phyloP scores from a whole-genome alignment of 202 grass and related monocot species.

The Bolboschoenoplectus hybrid region DNA sequence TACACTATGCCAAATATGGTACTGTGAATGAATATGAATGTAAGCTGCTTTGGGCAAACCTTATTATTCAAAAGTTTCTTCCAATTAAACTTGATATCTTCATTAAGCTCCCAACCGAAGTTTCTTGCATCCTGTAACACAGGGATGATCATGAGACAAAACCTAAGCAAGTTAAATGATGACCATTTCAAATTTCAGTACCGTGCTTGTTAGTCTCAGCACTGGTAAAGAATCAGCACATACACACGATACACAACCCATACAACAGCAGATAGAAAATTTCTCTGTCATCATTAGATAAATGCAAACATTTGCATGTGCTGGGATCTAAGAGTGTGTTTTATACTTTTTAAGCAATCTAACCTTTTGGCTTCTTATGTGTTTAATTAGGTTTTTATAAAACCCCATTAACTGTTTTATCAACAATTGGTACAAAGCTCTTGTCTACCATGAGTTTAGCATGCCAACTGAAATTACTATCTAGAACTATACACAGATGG shows the following conservation, averaged over 20 bases:
- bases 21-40: neutral
- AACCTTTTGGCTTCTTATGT: neutral
- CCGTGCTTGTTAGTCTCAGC: neutral
- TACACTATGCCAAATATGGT: neutral
- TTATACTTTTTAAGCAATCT: neutral
- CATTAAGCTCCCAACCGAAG: constrained; percentile 90
- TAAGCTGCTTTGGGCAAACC: constrained; percentile 44
- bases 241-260: neutral
- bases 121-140: constrained; percentile 70
- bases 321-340: neutral
- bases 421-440: neutral
- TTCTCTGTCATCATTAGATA: neutral
- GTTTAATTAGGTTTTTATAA: neutral
- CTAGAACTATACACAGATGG: neutral
- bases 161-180: constrained; percentile 27
- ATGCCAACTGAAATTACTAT: constrained; percentile 7
- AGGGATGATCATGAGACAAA: neutral
- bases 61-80: constrained; percentile 86
- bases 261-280: neutral
- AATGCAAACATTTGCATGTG: neutral
- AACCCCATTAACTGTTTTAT: neutral
- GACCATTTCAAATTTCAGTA: neutral
- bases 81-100: constrained; percentile 88
- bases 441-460: neutral
- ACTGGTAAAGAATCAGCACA: neutral